Evolutionary conservation across 495 filamentous ascomycete genomes (phyloP).

Genomic region (Xylaria curta): DNA sequence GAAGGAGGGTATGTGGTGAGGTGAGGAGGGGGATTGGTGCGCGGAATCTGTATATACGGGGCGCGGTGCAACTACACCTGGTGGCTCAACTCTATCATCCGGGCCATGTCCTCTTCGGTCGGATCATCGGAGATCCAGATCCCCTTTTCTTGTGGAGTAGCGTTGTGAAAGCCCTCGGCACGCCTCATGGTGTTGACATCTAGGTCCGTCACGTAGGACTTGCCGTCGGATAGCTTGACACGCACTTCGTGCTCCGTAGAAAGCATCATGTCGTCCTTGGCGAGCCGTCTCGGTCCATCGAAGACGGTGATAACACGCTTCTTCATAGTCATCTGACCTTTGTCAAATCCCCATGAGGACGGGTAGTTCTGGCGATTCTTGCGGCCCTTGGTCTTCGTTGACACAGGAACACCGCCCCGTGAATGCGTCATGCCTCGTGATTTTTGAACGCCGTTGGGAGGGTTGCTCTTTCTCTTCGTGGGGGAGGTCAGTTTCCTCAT

Average conservation of each 20-base stretch:
- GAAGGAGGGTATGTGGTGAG: not conserved
- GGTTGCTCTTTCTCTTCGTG: constrained; percentile 49
- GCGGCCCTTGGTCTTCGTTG: constrained; percentile 66
- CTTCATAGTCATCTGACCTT: constrained; percentile 94
- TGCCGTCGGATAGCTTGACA: constrained; percentile 72
- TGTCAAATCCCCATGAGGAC: constrained; percentile 86
- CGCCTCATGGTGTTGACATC: constrained; percentile 90
- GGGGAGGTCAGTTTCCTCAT: constrained; percentile 38
- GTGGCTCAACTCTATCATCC: constrained; percentile 48
- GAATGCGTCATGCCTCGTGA: constrained; percentile 65
- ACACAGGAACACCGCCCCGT: constrained; percentile 64
- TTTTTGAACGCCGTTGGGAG: constrained; percentile 58
- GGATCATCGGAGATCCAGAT: constrained; percentile 69
- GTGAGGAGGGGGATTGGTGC: not conserved
- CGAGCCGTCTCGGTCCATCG: constrained; percentile 84
- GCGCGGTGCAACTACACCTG: constrained; percentile 16
- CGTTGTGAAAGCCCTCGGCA: constrained; percentile 77
- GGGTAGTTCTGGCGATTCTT: constrained; percentile 94
- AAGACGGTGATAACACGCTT: constrained; percentile 95
- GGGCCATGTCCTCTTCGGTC: constrained; percentile 52
- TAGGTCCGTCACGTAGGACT: constrained; percentile 87
- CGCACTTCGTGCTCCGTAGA: constrained; percentile 94
- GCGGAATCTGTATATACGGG: not conserved
- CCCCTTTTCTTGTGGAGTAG: constrained; percentile 84
- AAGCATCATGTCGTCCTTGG: constrained; percentile 99